phyloP scores from a whole-genome alignment of 1,284 basidiomycete species.

The Boletus semigastroideus region DNA sequence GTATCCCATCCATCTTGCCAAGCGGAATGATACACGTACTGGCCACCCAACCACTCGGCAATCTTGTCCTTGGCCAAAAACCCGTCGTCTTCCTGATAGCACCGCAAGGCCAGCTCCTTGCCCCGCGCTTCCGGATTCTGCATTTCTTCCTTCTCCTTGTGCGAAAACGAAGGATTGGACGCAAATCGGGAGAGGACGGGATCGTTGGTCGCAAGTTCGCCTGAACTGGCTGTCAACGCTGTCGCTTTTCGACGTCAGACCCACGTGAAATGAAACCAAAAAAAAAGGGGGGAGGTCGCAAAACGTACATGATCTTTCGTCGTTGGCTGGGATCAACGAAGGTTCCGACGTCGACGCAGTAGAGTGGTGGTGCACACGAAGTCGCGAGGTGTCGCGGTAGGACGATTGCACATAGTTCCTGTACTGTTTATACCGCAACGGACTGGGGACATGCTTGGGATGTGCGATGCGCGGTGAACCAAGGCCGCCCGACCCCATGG shows the following conservation, averaged over 20 bases:
- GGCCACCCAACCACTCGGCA: slow-evolving; percentile 92
- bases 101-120: slow-evolving; percentile 72
- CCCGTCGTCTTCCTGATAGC: slow-evolving; percentile 85
- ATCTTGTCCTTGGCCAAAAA: slow-evolving; percentile 88
- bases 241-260: slow-evolving; percentile 24
- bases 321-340: slow-evolving; percentile 57
- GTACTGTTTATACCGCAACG: slow-evolving; percentile 39
- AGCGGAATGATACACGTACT: slow-evolving; percentile 51
- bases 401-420: slow-evolving; percentile 38
- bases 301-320: slow-evolving; percentile 50
- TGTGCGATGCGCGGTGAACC: slow-evolving; percentile 28
- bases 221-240: slow-evolving; percentile 40
- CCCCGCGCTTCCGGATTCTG: slow-evolving; percentile 65
- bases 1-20: slow-evolving; percentile 1
- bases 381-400: slow-evolving; percentile 47
- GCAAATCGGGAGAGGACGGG: slow-evolving; percentile 43
- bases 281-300: slow-evolving; percentile 13
- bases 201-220: slow-evolving; percentile 53
- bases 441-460: slow-evolving; percentile 42
- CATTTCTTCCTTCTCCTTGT: slow-evolving; percentile 55
- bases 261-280: slow-evolving; percentile 3
- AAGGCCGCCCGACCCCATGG: slow-evolving; percentile 19
- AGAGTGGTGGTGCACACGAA: slow-evolving; percentile 52
- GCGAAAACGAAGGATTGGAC: slow-evolving; percentile 44
- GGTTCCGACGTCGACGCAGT: slow-evolving; percentile 77